A percentile compares a stretch with the other conserved stretches of the same genome.
Conservation (phyloP, 2,329 filamentous ascomycete species). For the Penicillium sp. region DNA sequence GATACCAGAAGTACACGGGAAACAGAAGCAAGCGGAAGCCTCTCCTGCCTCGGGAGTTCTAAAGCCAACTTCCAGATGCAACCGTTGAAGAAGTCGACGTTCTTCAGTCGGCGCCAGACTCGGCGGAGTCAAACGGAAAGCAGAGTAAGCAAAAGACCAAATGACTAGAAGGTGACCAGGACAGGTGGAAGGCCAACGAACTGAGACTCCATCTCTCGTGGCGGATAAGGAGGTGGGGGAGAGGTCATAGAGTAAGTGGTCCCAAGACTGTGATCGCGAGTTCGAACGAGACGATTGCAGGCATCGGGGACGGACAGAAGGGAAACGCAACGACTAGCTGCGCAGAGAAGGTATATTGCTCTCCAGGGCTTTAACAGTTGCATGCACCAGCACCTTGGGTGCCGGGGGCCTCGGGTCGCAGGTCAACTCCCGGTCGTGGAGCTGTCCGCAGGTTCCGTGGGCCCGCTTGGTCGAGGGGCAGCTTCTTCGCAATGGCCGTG, state of each 20-base stretch:
- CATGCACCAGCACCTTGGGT: slow-evolving; percentile 63
- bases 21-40: slow-evolving; percentile 30
- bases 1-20: slow-evolving; percentile 29
- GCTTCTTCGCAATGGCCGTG: slow-evolving; percentile 95
- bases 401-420: slow-evolving; percentile 63
- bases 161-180: slow-evolving; percentile 26
- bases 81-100: slow-evolving; percentile 22
- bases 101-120: slow-evolving; percentile 16
- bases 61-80: slow-evolving; percentile 34
- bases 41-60: slow-evolving; percentile 32
- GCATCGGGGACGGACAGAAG: background rate
- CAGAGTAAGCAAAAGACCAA: slow-evolving; percentile 17
- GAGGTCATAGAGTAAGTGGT: background rate
- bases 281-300: background rate
- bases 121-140: slow-evolving; percentile 12
- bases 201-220: slow-evolving; percentile 17
- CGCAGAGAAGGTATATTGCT: background rate
- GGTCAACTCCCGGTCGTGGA: slow-evolving; percentile 66
- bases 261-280: background rate
- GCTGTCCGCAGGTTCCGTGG: slow-evolving; percentile 76
- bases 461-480: slow-evolving; percentile 94
- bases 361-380: slow-evolving; percentile 58
- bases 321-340: background rate
- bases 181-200: slow-evolving; percentile 17
- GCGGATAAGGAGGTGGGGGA: slow-evolving; percentile 10